Evolutionary conservation across 805 yeast species (phyloP).

Genomic region (Barnettozyma siamensis): DNA sequence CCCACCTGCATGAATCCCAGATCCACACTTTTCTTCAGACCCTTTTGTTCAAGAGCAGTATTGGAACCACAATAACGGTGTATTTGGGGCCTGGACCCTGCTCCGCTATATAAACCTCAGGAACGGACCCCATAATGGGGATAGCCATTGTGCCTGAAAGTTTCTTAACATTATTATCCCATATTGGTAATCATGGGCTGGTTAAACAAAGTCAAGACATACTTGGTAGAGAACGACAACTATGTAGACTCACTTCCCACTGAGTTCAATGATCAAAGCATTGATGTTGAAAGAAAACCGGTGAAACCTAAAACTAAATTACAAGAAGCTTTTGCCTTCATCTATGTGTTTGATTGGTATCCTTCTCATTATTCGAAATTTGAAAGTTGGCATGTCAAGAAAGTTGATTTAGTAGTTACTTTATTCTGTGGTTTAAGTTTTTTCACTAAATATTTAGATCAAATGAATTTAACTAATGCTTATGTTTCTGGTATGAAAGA

Average conservation of each 20-base stretch:
- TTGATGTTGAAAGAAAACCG: not conserved
- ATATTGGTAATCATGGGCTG: not conserved
- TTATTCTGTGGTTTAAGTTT: constrained; percentile 15
- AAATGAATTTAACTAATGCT: constrained; percentile 49
- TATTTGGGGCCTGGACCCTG: too few species aligned
- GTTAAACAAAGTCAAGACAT: not conserved
- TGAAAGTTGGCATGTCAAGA: constrained; percentile 7
- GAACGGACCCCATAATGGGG: too few species aligned
- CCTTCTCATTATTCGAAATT: constrained; percentile 5
- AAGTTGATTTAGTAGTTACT: constrained; percentile 8
- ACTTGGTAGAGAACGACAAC: not conserved
- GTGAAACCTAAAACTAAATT: not conserved
- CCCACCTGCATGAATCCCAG: too few species aligned
- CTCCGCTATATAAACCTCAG: too few species aligned
- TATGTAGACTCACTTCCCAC: not conserved
- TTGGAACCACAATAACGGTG: too few species aligned
- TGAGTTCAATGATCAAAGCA: not conserved
- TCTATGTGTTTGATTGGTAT: constrained; percentile 3
- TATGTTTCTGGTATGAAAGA: constrained; percentile 58
- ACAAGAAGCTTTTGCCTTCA: not conserved
- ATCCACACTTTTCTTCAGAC: too few species aligned
- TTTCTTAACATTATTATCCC: too few species aligned
- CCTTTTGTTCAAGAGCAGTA: too few species aligned
- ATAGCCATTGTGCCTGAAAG: too few species aligned
- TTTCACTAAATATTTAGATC: not conserved